Conservation (phyloP, 768 basidiomycete genomes). For the Grammothele lineata region DNA sequence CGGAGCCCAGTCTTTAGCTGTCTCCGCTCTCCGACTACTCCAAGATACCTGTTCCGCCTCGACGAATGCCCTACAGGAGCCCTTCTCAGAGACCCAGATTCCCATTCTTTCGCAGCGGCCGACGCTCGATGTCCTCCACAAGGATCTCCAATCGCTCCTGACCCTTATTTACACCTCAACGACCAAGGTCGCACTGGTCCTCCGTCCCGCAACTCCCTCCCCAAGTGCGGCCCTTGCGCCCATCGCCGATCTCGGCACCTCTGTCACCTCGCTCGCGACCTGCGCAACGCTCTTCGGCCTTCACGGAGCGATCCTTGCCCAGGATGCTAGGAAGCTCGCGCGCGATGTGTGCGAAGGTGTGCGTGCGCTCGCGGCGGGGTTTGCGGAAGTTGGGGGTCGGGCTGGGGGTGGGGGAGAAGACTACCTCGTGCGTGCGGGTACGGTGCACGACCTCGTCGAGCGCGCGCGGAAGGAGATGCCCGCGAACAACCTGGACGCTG, state of each 20-base stretch:
- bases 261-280: constrained; percentile 23
- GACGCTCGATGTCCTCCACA: constrained; percentile 15
- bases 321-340: constrained; percentile 10
- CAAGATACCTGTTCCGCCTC: constrained; percentile 18
- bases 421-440: constrained; percentile 25
- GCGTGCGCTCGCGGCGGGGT: constrained; percentile 6
- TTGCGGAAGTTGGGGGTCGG: constrained; percentile 9
- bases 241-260: constrained; percentile 18
- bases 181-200: constrained; percentile 24
- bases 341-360: constrained; percentile 18
- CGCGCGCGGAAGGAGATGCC: constrained; percentile 42
- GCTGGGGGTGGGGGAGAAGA: constrained; percentile 17
- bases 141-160: constrained; percentile 25
- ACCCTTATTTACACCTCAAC: constrained; percentile 24
- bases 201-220: constrained; percentile 21
- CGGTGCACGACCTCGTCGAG: constrained; percentile 26
- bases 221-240: constrained; percentile 21
- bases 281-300: constrained; percentile 26
- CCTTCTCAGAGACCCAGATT: constrained; percentile 3
- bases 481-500: constrained; percentile 52
- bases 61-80: constrained; percentile 14
- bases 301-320: constrained; percentile 22
- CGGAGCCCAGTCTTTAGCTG: constrained; percentile 13
- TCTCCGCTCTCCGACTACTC: constrained; percentile 12
- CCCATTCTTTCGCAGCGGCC: constrained; percentile 8